A percentile compares a stretch with the other conserved stretches of the same genome.
Evolutionary conservation across 2,329 filamentous ascomycete genomes (phyloP).

Genomic region (Onygenales sp.): DNA sequence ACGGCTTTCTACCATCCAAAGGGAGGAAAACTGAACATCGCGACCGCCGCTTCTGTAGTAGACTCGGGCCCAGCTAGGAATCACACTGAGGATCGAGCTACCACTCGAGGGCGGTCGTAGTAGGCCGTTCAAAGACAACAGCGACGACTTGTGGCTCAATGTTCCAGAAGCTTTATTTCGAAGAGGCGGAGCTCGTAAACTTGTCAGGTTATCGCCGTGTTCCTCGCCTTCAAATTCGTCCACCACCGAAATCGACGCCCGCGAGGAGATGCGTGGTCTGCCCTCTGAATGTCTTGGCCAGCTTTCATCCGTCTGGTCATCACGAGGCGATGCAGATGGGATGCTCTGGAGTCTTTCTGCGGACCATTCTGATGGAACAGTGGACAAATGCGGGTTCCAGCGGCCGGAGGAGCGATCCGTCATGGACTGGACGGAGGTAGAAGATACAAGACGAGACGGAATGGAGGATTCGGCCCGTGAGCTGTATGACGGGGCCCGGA

Average conservation of each 20-base stretch:
- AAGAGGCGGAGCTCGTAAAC: conserved; percentile 19
- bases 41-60: conserved; percentile 62
- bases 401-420: conserved; percentile 25
- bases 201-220: conserved; percentile 26
- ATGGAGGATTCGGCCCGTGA: conserved; percentile 31
- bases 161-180: conserved; percentile 23
- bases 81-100: conserved; percentile 33
- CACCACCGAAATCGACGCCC: conserved; percentile 25
- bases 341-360: conserved; percentile 22
- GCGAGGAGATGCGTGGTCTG: conserved; percentile 14
- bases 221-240: conserved; percentile 25
- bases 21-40: conserved; percentile 33
- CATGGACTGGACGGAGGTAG: conserved; percentile 20
- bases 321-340: conserved; percentile 13
- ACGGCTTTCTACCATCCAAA: conserved; percentile 28
- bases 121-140: conserved; percentile 27
- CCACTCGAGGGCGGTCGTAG: conserved; percentile 34
- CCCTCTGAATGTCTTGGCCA: neutral
- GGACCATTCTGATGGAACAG: conserved; percentile 35
- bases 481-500: conserved; percentile 29
- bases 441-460: conserved; percentile 13
- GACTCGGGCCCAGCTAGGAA: conserved; percentile 45
- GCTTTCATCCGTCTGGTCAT: conserved; percentile 8
- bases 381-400: conserved; percentile 36
- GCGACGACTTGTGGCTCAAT: conserved; percentile 36